phyloP scores from a whole-genome alignment of 1,284 basidiomycete species.

The Cutaneotrichosporon sp. region DNA sequence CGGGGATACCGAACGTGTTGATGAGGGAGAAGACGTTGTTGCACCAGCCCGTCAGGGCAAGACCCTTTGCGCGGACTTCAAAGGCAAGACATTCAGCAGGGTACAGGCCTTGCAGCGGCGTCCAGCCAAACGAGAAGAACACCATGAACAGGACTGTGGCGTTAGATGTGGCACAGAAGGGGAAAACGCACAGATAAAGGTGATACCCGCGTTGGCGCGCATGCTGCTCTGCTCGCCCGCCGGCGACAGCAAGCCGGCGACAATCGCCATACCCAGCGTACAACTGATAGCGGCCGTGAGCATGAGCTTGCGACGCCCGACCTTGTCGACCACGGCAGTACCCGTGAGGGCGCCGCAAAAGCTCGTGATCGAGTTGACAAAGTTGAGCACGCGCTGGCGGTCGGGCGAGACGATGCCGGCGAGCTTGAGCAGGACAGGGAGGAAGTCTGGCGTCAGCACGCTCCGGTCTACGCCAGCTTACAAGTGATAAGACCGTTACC shows the following conservation, averaged over 20 bases:
- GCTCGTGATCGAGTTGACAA: constrained; percentile 30
- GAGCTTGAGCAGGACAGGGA: constrained; percentile 24
- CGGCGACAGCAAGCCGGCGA: constrained; percentile 26
- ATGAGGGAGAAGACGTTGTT: constrained; percentile 24
- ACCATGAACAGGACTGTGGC: constrained; percentile 13
- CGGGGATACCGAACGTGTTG: constrained; percentile 37
- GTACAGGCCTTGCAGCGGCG: constrained; percentile 57
- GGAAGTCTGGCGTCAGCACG: constrained; percentile 19
- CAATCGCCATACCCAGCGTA: constrained; percentile 27
- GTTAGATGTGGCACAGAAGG: background rate
- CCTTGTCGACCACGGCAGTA: constrained; percentile 23
- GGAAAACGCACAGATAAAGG: constrained; percentile 23
- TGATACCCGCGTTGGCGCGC: constrained; percentile 32
- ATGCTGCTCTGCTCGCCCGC: constrained; percentile 17
- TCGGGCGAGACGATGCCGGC: constrained; percentile 28
- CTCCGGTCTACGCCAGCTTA: background rate
- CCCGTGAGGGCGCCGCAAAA: constrained; percentile 30
- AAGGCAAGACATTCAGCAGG: constrained; percentile 56
- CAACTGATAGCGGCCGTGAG: constrained; percentile 22
- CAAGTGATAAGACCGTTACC: constrained; percentile 47
- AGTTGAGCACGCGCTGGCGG: constrained; percentile 28
- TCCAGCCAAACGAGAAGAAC: constrained; percentile 54
- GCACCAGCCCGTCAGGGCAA: constrained; percentile 27
- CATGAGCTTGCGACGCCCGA: constrained; percentile 31
- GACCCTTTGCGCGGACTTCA: constrained; percentile 54